These are phyloP conservation scores for Kregervanrija fluxuum DNA, from an alignment of 805 yeast species.

Conservation along the genomic window DNA sequence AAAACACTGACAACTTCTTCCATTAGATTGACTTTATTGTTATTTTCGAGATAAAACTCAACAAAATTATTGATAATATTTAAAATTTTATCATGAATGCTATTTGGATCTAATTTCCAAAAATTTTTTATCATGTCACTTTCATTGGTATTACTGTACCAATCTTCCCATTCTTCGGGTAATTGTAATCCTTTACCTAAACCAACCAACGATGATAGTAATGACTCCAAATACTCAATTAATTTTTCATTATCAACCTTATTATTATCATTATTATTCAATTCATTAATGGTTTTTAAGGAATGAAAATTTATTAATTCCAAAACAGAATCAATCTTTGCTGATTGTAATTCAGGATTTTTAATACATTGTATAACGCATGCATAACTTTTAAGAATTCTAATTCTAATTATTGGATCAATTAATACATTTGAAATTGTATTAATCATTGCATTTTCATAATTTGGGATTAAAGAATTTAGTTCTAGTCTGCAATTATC, in stretches of 20 bases:
- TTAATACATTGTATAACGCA: slow-evolving; percentile 51
- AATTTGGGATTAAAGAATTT: slow-evolving; percentile 35
- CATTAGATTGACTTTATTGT: slow-evolving; percentile 41
- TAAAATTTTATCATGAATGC: slow-evolving; percentile 36
- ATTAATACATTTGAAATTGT: slow-evolving; percentile 22
- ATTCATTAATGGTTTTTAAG: slow-evolving; percentile 8
- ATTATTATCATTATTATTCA: slow-evolving; percentile 1
- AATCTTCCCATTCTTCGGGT: slow-evolving; percentile 45
- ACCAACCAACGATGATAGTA: slow-evolving; percentile 58
- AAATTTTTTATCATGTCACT: slow-evolving; percentile 25
- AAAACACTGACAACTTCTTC: slow-evolving; percentile 61
- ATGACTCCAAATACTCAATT: slow-evolving; percentile 44
- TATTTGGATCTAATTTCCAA: slow-evolving; percentile 44
- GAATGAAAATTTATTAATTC: slow-evolving; percentile 18
- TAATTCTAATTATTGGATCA: slow-evolving; percentile 44
- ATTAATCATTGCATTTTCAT: slow-evolving; percentile 43
- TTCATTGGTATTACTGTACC: slow-evolving; percentile 28
- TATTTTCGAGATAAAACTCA: slow-evolving; percentile 29
- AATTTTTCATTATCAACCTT: slow-evolving; percentile 16
- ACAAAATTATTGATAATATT: slow-evolving; percentile 36
- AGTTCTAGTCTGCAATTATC: slow-evolving; percentile 43
- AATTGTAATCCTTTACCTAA: slow-evolving; percentile 62
- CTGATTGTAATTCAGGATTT: slow-evolving; percentile 39
- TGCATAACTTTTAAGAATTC: slow-evolving; percentile 55
- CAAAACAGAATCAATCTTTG: slow-evolving; percentile 18